Conservation (phyloP, 2,329 filamentous ascomycete species). For the Colletotrichum kahawae region DNA sequence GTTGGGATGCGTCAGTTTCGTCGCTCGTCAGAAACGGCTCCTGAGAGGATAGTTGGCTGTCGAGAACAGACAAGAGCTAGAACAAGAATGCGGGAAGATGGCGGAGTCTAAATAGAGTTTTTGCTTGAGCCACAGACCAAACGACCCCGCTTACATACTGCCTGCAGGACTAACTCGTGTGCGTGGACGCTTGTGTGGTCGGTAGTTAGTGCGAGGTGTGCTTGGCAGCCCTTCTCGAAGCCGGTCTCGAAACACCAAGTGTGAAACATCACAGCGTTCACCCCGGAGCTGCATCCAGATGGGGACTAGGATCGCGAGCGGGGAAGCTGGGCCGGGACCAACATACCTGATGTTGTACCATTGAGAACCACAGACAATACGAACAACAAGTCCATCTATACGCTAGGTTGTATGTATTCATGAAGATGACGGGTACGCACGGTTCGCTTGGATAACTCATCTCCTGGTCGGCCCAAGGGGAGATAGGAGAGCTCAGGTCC, state of each 20-base stretch:
- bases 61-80: not conserved
- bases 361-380: not conserved
- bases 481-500: not conserved
- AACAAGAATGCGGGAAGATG: not conserved
- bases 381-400: not conserved
- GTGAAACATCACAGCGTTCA: constrained; percentile 17
- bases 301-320: constrained; percentile 5
- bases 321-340: not conserved
- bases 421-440: not conserved
- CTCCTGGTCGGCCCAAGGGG: not conserved
- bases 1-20: not conserved
- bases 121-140: not conserved
- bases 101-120: constrained; percentile 18
- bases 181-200: not conserved
- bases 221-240: constrained; percentile 14
- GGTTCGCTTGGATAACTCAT: not conserved
- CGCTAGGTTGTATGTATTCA: not conserved
- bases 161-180: not conserved
- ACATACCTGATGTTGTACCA: not conserved
- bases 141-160: not conserved
- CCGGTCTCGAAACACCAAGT: constrained; percentile 6
- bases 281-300: constrained; percentile 1
- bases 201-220: not conserved
- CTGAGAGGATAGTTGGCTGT: not conserved
- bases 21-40: not conserved